phyloP scores from a whole-genome alignment of 768 basidiomycete genomes.

The Lactarius hatsudake region DNA sequence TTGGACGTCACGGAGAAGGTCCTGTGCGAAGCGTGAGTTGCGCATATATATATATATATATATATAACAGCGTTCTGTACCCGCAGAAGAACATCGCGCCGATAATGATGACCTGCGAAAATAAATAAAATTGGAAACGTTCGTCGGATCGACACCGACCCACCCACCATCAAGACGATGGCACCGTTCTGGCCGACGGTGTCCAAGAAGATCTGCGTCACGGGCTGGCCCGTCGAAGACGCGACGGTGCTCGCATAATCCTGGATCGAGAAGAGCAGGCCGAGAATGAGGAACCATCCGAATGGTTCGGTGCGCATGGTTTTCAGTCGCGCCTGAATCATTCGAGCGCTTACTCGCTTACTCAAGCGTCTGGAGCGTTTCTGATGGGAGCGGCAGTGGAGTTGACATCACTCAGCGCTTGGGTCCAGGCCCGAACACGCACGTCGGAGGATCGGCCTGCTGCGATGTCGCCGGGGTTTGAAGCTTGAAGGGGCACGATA shows the following conservation, averaged over 20 bases:
- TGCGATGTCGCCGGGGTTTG: no score
- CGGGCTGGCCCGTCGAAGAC: constrained; percentile 62
- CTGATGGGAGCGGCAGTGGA: no score
- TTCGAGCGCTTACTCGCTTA: no score
- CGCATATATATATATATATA: no score
- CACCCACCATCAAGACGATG: constrained; percentile 72
- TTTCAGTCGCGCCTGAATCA: no score
- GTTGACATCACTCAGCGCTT: no score
- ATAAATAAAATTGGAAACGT: not conserved
- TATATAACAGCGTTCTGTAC: constrained; percentile 32
- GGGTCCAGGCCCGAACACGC: no score
- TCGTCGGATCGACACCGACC: not conserved
- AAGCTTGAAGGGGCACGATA: no score
- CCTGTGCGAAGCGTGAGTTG: constrained; percentile 33
- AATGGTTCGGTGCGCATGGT: no score
- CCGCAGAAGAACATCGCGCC: constrained; percentile 76
- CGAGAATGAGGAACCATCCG: constrained; percentile 73
- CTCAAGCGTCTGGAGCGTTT: no score
- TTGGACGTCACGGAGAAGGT: constrained; percentile 79
- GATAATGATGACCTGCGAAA: constrained; percentile 56
- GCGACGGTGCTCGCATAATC: constrained; percentile 55
- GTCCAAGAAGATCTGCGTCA: constrained; percentile 76
- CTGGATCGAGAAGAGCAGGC: constrained; percentile 75
- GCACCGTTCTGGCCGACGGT: constrained; percentile 72
- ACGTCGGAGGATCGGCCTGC: no score